Evolutionary conservation across 495 filamentous ascomycete genomes (phyloP), one percentile per base, ranked within the genome.

Genomic region (Cercophora scortea): DNA sequence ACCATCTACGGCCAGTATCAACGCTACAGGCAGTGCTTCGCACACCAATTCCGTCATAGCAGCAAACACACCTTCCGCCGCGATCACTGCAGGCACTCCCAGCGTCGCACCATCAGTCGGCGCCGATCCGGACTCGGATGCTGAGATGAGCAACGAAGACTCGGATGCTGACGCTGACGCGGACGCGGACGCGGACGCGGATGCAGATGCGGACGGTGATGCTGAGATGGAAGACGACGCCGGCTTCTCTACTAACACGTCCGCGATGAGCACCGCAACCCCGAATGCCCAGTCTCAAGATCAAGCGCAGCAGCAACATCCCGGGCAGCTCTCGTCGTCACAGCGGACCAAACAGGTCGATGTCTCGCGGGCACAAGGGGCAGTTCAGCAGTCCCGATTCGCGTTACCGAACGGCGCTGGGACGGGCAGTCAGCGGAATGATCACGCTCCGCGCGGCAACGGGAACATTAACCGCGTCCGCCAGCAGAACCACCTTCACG

Each of bases 221-320:
- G 40, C 51, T 7, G 56, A 52, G 15, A 71, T 71, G 70, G 68
- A 70, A 16, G 69, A 71, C 19, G 66, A 67, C 35, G 49, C 64
- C 1, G 51, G 57, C 13, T 58, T 66, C 25, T 25, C 25, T 5
- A 25, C 25, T 25, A 25, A 5, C 25, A 38, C 36, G 1, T 13
- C 36, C 13, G 36, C 13, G 36, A 38, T 38, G 8, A 38, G 36
- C 9, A 38, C 36, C 10, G 10, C 36, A 38, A 13, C 8, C 10
- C 10, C 9, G 10, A 38, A 13, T 38, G 36, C 36, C 7, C 36
- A 38, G 36, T 13, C 36, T 38, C 36, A 38, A 13, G 3, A 8
- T 10, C 36, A 13, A 3, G 25, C 5, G 25, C 36, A 38, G 36
- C 36, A 38, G 36, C 36, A 38, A 3, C 36, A 38, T n/a, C n/a